A percentile compares a stretch with the other conserved stretches of the same genome.
Evolutionary conservation across 2,329 filamentous ascomycete species (phyloP).

Genomic region (Daldinia sp.): DNA sequence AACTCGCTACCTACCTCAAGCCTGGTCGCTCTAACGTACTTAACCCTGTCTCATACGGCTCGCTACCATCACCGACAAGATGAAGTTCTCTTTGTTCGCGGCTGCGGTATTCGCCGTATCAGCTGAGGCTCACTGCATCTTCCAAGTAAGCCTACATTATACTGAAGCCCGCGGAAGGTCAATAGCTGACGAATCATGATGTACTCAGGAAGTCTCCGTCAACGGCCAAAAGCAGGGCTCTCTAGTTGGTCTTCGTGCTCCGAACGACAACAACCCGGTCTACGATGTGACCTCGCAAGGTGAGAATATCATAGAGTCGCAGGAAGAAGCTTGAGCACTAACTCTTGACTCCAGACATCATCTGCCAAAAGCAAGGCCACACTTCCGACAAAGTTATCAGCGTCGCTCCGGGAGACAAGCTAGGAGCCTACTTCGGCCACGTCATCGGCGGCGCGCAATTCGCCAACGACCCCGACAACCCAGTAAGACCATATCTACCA

Average conservation of each 20-base stretch:
- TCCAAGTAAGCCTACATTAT: constrained; percentile 52
- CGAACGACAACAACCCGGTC: constrained; percentile 66
- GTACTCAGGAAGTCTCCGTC: constrained; percentile 59
- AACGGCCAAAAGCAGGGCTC: constrained; percentile 59
- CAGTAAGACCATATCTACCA: constrained; percentile 39
- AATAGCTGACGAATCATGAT: constrained; percentile 28
- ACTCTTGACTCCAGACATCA: constrained; percentile 53
- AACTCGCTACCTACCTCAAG: constrained; percentile 13
- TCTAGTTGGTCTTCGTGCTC: constrained; percentile 61
- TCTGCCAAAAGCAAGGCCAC: constrained; percentile 61
- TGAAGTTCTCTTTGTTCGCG: constrained; percentile 55
- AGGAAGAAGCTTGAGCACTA: background rate
- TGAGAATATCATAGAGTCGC: constrained; percentile 14
- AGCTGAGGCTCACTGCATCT: constrained; percentile 58
- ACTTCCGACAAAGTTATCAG: constrained; percentile 60
- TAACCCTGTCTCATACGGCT: constrained; percentile 9
- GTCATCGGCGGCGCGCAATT: constrained; percentile 66
- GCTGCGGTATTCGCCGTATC: constrained; percentile 53
- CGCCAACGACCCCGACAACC: constrained; percentile 63
- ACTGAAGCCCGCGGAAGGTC: background rate
- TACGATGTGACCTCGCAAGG: constrained; percentile 60
- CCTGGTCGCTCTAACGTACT: constrained; percentile 10
- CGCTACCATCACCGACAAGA: constrained; percentile 41
- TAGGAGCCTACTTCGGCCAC: constrained; percentile 66
- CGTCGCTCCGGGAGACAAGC: constrained; percentile 63